These are phyloP conservation scores for bread wheat (Triticum aestivum) DNA, from an alignment of 176 grass and related monocot species.

Conservation along the genomic window IWGSC_CS_RefSeq_v2.1 NC_057799.1:451378240-451378739, in stretches of 20 bases:
- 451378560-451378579: slow-evolving; percentile 90
- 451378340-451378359: slow-evolving; percentile 5
- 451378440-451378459: slow-evolving; percentile 39
- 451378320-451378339: neutral
- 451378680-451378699: neutral
- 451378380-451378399: slow-evolving; percentile 41
- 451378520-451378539: slow-evolving; percentile 75
- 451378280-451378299: slow-evolving; percentile 44
- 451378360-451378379: slow-evolving; percentile 15
- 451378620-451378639: slow-evolving; percentile 5
- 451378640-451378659: neutral
- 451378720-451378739: neutral
- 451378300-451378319: slow-evolving; percentile 35
- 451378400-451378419: slow-evolving; percentile 81
- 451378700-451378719: slow-evolving; percentile 2
- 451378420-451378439: slow-evolving; percentile 74
- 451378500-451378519: slow-evolving; percentile 43
- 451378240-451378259: slow-evolving; percentile 66
- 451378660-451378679: neutral
- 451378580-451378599: slow-evolving; percentile 78
- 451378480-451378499: slow-evolving; percentile 11
- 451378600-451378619: slow-evolving; percentile 98
- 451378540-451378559: slow-evolving; percentile 96
- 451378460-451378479: slow-evolving; percentile 36
- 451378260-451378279: slow-evolving; percentile 28